phyloP scores from a whole-genome alignment of 1,284 basidiomycete species.

The Crucibulum parvulum region DNA sequence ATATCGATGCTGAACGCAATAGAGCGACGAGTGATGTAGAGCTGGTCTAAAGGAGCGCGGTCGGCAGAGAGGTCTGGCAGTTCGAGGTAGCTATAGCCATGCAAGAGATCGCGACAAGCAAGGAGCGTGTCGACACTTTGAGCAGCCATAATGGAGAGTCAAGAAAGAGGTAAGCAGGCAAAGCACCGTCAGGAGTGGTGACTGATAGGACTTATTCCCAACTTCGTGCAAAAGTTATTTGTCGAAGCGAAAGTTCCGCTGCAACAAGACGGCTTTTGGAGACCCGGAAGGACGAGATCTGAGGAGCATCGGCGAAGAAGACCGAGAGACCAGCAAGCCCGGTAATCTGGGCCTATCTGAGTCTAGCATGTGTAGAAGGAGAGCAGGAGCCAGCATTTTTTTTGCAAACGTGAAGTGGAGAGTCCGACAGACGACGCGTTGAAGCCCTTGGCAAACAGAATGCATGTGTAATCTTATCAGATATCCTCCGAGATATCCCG shows the following conservation, averaged over 20 bases:
- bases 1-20: conserved; percentile 2
- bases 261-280: too few species aligned
- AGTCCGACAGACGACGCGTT: not conserved
- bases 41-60: conserved; percentile 25
- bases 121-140: not conserved
- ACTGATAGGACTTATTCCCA: not conserved
- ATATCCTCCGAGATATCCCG: conserved; percentile 28
- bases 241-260: too few species aligned
- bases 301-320: not conserved
- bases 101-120: not conserved
- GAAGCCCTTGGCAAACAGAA: conserved; percentile 17
- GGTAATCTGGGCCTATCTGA: not conserved
- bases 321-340: not conserved
- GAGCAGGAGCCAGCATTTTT: not conserved
- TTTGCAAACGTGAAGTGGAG: not conserved
- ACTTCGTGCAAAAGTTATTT: not conserved
- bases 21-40: conserved; percentile 3
- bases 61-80: conserved; percentile 43
- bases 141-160: not conserved
- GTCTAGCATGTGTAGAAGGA: conserved; percentile 9
- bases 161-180: too few species aligned
- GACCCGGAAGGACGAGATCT: not conserved
- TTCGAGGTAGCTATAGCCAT: conserved; percentile 34
- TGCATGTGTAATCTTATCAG: conserved; percentile 36
- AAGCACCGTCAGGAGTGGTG: too few species aligned